Evolutionary conservation across 306 rosid genomes (phyloP), one percentile per base, ranked within the genome.

Genomic region (Malus asiatica): DNA sequence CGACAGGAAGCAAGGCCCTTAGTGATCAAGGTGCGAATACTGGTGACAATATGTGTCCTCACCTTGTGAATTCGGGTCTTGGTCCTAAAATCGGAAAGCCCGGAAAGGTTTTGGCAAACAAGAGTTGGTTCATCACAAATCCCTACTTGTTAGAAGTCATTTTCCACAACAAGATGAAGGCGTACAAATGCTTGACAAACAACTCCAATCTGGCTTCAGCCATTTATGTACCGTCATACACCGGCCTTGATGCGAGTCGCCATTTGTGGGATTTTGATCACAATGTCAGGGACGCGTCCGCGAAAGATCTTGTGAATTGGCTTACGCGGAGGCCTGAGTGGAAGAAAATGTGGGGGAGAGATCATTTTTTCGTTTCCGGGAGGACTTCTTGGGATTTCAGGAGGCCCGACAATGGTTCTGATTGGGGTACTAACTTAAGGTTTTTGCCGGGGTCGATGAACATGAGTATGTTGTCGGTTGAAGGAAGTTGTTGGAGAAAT

Each of bases 371-470:
- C 23, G 78, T 92, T 61, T 81, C 93, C 0, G 99, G 97, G 6
- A 87, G 99, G 77, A 92, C 91, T 72, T 82, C 99, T 51, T 95
- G 99, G 99, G 97, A 92, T 85, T 95, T 90, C 61, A 88, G 99
- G 74, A 86, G 99, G 73, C 82, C 86, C 40, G 90, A 90, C 51
- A 59, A 84, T 11, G 52, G 29, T 7, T 84, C 93, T 0, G 87
- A 82, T 18, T 95, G 99, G 99, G 99, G 99, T 38, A 95, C 91
- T 72, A 89, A 86, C 27, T 72, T 95, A 55, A 83, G 99, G 53
- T 89, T 95, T 45, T 25, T 95, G 4, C 97, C 96, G 4, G 86
- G 89, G 69, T 90, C 97, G 6, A 76, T 75, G 81, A 92, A 90
- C 80, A 95, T 92, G 93, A 86, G 92, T 4, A 88, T 95, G 97